Base-by-base conservation (phyloP, 1,284 basidiomycete genomes). In the Pyrrhoderma noxium region DNA sequence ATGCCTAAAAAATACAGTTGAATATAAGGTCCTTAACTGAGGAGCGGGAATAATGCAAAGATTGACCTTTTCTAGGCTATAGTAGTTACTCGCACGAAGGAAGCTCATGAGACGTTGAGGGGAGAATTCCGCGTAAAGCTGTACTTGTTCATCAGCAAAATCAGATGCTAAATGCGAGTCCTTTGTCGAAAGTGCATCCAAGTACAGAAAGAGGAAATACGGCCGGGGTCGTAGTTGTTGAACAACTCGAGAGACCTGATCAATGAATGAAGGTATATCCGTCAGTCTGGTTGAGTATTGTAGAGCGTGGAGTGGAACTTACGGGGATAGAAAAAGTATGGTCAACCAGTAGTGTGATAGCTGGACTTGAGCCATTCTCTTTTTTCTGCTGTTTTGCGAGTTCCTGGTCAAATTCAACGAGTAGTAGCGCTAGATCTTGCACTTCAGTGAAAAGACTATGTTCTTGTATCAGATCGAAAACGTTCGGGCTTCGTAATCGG, bases 281-380 rank as follows among this genome's bases (percentile, higher is more conserved):
- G 51, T 38, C 11, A 8, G 22, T 46, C 16, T n/a, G 42, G 42
- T 16, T 23, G 23, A 31, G 11, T 27, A 36, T 45, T 22, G 18
- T n/a, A 37, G 1, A 2, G 5, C 53, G 34, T 45, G 27, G 1
- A 56, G 31, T 31, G 36, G 34, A 13, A 69, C 84, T 59, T 58
- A 93, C 93, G 3, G 93, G 93, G 63, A 99, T 97, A 11, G 95
- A 94, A 63, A 96, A 89, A 0, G 89, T 90, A 64, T 99, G 93
- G 59, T 98, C 86, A 7, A 99, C 94, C 14, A 99, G 76, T 42
- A 99, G 66, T 44, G 79, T 76, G 54, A 99, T 93, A 0, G 93
- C 92, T 19, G 85, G 75, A 41, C 82, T 80, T 36, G 61, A 67
- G 43, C 70, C 66, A 18, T 67, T 66, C 23, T 70, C 64, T 1